Evolutionary conservation across 495 filamentous ascomycete genomes (phyloP), one percentile per base, ranked within the genome.

Genomic region (Talaromyces nanjingensis): DNA sequence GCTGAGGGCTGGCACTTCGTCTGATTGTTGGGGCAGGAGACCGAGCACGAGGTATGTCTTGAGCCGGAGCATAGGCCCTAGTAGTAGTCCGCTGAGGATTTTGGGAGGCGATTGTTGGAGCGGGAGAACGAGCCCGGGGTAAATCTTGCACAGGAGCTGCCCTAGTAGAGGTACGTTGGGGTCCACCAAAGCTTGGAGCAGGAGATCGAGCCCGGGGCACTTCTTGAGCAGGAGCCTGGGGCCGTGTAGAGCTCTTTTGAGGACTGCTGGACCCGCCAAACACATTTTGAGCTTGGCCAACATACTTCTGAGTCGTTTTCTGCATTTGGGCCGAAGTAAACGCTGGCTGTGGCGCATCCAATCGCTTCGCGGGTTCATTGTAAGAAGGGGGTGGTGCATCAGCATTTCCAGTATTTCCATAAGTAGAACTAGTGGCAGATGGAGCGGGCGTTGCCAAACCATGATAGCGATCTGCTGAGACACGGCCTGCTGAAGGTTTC

Each of bases 311-410:
- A 1, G 91, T 92, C 12, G 93, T 89, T 69, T 94, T 88, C 67
- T 97, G 88, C 96, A 99, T 99, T 54, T 93, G 88, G 61, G 87
- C 87, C 7, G 90, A 89, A 0, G 96, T 98, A 65, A 93, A 91
- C 11, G 96, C 96, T 0, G 93, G 94, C 61, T 94, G 86, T 1
- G 96, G 96, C 16, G 92, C 89, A 64, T 89, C 96, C 12, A 99
- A 85, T 52, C 92, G 84, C 69, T 83, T 93, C 69, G 89, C 79
- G 57, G 87, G 83, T 6, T 89, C 87, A 67, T 90, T 85, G 69
- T 97, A 98, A 0, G 90, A 89, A 2, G 96, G 94, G 6, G 94
- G 92, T 7, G 90, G 89, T 25, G 76, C 70, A 57, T 73, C 67
- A 53, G 67, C 73, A 34, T 70, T 71, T 29, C 73, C 67, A 63